Evolutionary conservation across 352 stramenopile species (phyloP), one percentile per base, ranked within the genome.

Genomic region (Phytophthora agathidicida): DNA sequence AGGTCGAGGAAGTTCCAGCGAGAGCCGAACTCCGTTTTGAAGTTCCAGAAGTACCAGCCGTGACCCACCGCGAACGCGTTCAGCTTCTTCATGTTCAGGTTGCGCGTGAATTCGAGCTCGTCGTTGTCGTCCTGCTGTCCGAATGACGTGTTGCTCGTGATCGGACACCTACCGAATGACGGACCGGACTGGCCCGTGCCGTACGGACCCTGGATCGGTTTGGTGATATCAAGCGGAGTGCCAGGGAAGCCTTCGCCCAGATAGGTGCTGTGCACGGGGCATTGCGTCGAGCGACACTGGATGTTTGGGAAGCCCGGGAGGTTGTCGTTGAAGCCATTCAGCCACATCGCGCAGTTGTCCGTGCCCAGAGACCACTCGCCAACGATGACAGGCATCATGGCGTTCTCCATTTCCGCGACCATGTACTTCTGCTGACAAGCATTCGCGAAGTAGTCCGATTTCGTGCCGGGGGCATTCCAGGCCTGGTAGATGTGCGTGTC

Each of bases 401-500:
- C 80, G 43, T 91, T 86, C 67, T 98, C 95, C 90, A 98, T 98
- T 14, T 75, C 66, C 10, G 76, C 68, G 67, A 98, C 87, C 28
- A 70, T 77, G 46, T 88, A 83, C 71, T 97, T 97, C 62, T 96
- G 84, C 51, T 83, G 73, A 61, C 92, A 98, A 5, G 92, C 91
- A 72, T 97, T 95, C 17, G 80, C 75, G 60, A 93, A 97, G 46
- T 97, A 98, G 53, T 87, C 82, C 31, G 79, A 77, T 49, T 69
- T 52, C n/a, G 80, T 89, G 17, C 77, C 74, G 1, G 82, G 82
- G 30, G 75, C 76, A 58, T 89, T 88, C 79, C 80, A 90, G 17
- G 85, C 87, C 69, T 98, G 94, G 71, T 98, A 98, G 54, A 98
- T 98, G 75, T 98, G 96, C 28, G 93, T 98, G 69, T 98, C 96